Evolutionary conservation across 768 basidiomycete genomes (phyloP), one percentile per base, ranked within the genome.

Genomic region (Coprinopsis marcescibilis): DNA sequence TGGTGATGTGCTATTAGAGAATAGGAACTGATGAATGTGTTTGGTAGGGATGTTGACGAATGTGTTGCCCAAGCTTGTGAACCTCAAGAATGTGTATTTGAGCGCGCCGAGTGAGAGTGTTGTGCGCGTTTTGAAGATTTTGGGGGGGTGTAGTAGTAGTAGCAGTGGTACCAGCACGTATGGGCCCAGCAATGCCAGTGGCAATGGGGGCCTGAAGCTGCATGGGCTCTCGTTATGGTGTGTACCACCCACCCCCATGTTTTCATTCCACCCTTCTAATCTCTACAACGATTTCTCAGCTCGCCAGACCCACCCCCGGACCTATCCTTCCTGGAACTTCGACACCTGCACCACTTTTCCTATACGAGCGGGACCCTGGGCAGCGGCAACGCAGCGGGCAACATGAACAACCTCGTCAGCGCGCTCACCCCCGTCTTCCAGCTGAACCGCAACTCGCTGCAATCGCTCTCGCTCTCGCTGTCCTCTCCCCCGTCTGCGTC

Each of bases 11-110:
- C 25, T 11, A 32, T 32, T 32, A 8, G 29, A 32, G n/a, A 32
- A n/a, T 32, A 23, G 17, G n/a, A n/a, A n/a, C n/a, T 23, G 38
- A 24, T 23, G 38, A 8, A 24, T 24, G 38, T 40, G 17, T 5
- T 5, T 29, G 15, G 14, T 19, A 83, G 82, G 81, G 21, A 85
- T 86, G 77, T 64, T 86, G 44, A 73, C 77, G 15, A 86, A 85
- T 36, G 80, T 81, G 2, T 65, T 87, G 8, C 81, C 83, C 7
- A 81, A 79, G 55, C 58, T 86, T 23, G 61, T 63, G 41, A 82
- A 78, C 52, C 65, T 86, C 27, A 69, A 74, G 24, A 79, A 78
- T 46, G 72, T 83, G 2, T 76, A 80, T 57, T 77, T 82, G 35
- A 73, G 73, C n/a, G 79, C 81, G 13, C 65, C 72, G 1, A 70